Base-by-base conservation (phyloP, 2,329 filamentous ascomycete species). In the Botrytis hyacinthi region DNA sequence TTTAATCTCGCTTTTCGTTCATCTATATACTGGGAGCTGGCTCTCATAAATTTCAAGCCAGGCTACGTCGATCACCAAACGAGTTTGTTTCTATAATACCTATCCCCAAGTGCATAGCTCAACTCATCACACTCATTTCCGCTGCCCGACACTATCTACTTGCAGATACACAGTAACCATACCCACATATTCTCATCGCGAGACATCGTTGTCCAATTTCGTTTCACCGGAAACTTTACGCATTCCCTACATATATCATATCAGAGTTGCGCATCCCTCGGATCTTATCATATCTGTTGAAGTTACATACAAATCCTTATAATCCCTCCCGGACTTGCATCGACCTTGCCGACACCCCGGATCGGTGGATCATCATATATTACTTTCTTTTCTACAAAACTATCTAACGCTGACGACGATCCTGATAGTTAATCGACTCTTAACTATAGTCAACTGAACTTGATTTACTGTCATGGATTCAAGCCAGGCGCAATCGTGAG, bases 1-100 rank as follows among this genome's bases (percentile, higher is more conserved):
- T 83, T 81, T 82, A 83, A 83, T 82, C 82, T 81, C 82, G 80
- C 81, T 81, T 83, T 81, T 81, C 77, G 81, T 80, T 82, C 81
- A 81, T 83, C 82, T 84, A 84, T 85, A 84, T 80, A 82, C 84
- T 85, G 84, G 83, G 86, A 88, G 86, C 86, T 86, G 86, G 86
- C 83, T 87, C 86, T 87, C 85, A 86, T 82, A 82, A 82, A 82
- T 82, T 81, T 80, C 80, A 82, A 83, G 82, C 79, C 79, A 77
- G 79, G 77, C 78, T 76, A 76, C 79, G 79, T 76, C 75, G 77
- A 81, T 80, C 79, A 74, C 74, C 79, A 81, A 84, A 84, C 83
- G 83, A 84, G 84, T 76, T 82, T 83, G 82, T 81, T 81, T 80
- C 82, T 80, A 80, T 80, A 78, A 78, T 73, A 63, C 68, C 48